Evolutionary conservation across 805 yeast genomes (phyloP), one percentile per base, ranked within the genome.

Genomic region (Candida odintsovae): DNA sequence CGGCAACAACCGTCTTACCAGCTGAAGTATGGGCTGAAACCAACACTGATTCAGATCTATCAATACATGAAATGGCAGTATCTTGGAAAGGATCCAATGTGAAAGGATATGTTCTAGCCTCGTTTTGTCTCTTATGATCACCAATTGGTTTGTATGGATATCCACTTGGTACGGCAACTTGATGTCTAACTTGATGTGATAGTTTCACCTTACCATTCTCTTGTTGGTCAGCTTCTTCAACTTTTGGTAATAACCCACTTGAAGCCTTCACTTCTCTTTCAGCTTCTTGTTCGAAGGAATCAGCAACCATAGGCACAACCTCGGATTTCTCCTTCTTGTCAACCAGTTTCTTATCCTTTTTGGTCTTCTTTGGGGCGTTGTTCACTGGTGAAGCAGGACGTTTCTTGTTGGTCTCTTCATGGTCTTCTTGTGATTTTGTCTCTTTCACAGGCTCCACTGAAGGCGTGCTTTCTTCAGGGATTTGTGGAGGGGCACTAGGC

Each of bases 21-120:
- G 99, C 99, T 4, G 98, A 92, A 0, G 99, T 92, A 65, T 92
- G 99, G 0, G 99, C 99, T 29, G 97, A 90, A 6, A 94, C 99
- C 56, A 94, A 73, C 21, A 94, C 99, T 2, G 96, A 85, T 68
- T 92, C 98, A 56, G 82, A 79, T 62, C 98, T 76, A 65, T 94
- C 98, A 53, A 94, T 94, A 69, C 98, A 92, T 11, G 96, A 90
- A 52, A 94, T 84, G 15, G 98, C 86, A 18, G 96, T 90, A 56
- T 94, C 96, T 71, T 94, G 99, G 75, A 94, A 94, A 26, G 99
- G 97, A 76, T 94, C 99, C 54, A 94, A 75, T 0, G 82, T 79
- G 67, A 94, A 94, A 0, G 98, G 98, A 58, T 94, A 94, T 0
- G 85, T 80, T 56, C 97, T 76, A 2, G 98, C 99, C 55, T 89